Evolutionary conservation across 441 rosid genomes (phyloP).

Genomic region (Pelargonium cotyledonis): DNA sequence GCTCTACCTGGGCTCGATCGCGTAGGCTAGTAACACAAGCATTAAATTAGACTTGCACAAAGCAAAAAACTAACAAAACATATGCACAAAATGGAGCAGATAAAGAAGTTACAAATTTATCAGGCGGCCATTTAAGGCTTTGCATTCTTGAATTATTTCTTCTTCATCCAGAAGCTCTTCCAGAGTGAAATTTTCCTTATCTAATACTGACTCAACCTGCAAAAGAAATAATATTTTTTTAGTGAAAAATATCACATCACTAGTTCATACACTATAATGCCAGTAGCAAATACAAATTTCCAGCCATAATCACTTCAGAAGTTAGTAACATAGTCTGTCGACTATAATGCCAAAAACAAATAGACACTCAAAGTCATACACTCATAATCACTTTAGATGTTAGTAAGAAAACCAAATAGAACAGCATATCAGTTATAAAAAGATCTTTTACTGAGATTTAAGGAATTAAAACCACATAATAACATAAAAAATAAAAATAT

Average conservation of each 20-base stretch:
- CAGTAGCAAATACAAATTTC: too few relatives aligned
- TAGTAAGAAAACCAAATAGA: not conserved
- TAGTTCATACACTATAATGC: not conserved
- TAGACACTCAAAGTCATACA: not conserved
- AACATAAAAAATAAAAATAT: too few relatives aligned
- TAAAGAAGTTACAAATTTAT: slow-evolving; percentile 22
- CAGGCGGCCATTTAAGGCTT: slow-evolving; percentile 28
- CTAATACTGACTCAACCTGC: slow-evolving; percentile 27
- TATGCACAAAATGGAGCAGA: not conserved
- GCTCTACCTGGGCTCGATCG: slow-evolving; percentile 77
- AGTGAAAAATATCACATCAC: not conserved
- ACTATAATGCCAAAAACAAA: not conserved
- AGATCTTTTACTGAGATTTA: too few relatives aligned
- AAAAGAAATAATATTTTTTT: not conserved
- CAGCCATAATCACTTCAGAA: too few relatives aligned
- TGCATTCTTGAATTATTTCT: slow-evolving; percentile 31
- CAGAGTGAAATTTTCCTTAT: slow-evolving; percentile 26
- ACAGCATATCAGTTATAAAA: not conserved
- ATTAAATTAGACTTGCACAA: not conserved
- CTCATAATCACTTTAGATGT: not conserved
- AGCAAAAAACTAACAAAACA: not conserved
- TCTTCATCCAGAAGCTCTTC: slow-evolving; percentile 33
- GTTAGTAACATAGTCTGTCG: too few relatives aligned
- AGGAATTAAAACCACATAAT: too few relatives aligned
- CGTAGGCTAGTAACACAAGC: slow-evolving; percentile 14